Evolutionary conservation across 257 asterid genomes (phyloP), one percentile per base, ranked within the genome.

Genomic region (Apocynum venetum): DNA sequence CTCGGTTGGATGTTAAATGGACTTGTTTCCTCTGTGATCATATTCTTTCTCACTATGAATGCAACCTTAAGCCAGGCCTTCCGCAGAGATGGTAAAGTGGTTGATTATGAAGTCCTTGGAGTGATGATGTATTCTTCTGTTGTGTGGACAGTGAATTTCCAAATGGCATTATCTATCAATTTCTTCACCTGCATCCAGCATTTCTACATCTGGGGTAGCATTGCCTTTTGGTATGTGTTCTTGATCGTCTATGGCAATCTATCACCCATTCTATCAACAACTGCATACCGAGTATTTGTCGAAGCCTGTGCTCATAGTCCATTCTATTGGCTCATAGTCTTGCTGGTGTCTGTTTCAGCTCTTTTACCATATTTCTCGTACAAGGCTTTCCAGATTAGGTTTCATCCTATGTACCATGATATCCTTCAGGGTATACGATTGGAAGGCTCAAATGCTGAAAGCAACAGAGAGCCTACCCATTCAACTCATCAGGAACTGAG

Each of bases 131-230:
- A 95, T 76, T 84, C 97, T 4, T 89, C 93, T 49, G 96, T 91
- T 0, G 92, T 95, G 6, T 95, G 99, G 99, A 86, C 99, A 0
- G 99, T 93, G 72, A 95, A 93, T 82, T 93, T 94, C 85, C 99
- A 95, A 80, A 88, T 95, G 96, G 98, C 99, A 9, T 78, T 93
- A 3, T 95, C 98, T 8, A 88, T 95, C 13, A 95, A 90, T 88
- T 95, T 91, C 88, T 93, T 95, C 82, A 93, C 99, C 9, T 93
- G 98, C 98, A 93, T 95, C 80, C 99, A 93, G 15, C 99, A 95
- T 79, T 73, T 91, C 63, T 89, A 93, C 91, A 95, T 95, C 78
- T 93, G 98, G 98, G 99, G 98, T 1, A 95, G 99, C 83, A 88
- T 91, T 25, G 90, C 85, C 0, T 64, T 87, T 77, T 95, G 99